phyloP scores from a whole-genome alignment of 2,329 filamentous ascomycete species.

The Cryphonectria parasitica region DNA sequence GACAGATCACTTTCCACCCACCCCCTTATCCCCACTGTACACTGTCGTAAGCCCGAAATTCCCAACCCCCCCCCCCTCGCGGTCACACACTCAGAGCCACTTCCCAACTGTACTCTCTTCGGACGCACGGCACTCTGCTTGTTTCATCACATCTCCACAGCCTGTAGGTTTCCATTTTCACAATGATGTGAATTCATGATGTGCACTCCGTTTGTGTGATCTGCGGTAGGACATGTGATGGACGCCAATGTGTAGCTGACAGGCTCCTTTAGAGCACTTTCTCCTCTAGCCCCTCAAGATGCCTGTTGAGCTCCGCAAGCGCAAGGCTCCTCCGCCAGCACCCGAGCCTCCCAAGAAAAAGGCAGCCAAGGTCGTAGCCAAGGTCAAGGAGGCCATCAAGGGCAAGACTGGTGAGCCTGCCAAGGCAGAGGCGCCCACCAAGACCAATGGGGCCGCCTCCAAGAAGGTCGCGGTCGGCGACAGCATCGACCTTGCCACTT shows the following conservation, averaged over 20 bases:
- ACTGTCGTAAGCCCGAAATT: conserved; percentile 8
- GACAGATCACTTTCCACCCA: neutral
- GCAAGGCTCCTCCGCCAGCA: conserved; percentile 57
- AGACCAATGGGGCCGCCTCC: conserved; percentile 41
- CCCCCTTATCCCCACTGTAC: neutral
- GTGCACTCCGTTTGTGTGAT: neutral
- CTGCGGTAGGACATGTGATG: too few species aligned
- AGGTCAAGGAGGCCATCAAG: conserved; percentile 41
- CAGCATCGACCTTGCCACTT: conserved; percentile 59
- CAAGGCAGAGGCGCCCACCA: conserved; percentile 31
- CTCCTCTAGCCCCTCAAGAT: conserved; percentile 41
- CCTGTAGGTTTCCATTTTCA: conserved; percentile 18
- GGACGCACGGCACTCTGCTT: conserved; percentile 19
- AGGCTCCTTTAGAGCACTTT: neutral
- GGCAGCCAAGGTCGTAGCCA: conserved; percentile 42
- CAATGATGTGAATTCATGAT: neutral
- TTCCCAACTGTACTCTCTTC: conserved; percentile 20
- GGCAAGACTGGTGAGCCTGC: conserved; percentile 28
- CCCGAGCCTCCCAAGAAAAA: conserved; percentile 53
- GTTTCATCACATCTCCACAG: conserved; percentile 24
- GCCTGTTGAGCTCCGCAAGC: conserved; percentile 64
- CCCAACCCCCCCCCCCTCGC: conserved; percentile 10
- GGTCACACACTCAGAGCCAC: conserved; percentile 20
- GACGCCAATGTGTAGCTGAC: conserved; percentile 14
- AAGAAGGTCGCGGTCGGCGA: conserved; percentile 58